Conservation (phyloP, 306 rosid species). For the Sicyos edulis region DNA sequence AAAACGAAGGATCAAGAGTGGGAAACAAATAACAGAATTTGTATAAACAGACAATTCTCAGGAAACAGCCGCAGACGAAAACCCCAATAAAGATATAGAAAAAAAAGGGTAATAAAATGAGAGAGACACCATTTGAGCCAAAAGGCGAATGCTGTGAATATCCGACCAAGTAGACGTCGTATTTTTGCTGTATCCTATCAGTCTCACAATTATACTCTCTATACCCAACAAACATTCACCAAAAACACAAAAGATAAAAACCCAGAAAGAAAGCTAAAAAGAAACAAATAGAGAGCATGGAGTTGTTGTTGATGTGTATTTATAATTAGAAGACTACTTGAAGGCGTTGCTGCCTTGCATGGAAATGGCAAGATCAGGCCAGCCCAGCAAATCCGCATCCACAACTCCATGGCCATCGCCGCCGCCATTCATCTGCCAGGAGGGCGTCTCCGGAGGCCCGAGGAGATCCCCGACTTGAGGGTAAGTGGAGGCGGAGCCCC, state of each 20-base stretch:
- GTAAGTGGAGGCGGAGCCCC: slow-evolving; percentile 19
- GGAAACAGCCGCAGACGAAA: too few relatives aligned
- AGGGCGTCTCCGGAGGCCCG: slow-evolving; percentile 19
- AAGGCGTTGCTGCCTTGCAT: slow-evolving; percentile 25
- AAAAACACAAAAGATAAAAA: neutral
- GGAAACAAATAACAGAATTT: too few relatives aligned
- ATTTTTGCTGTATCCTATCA: slow-evolving; percentile 11
- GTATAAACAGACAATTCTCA: too few relatives aligned
- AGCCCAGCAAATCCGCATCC: slow-evolving; percentile 30
- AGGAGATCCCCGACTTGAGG: slow-evolving; percentile 30
- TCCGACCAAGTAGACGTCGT: slow-evolving; percentile 6
- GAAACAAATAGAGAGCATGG: slow-evolving; percentile 15
- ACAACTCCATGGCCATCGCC: slow-evolving; percentile 20
- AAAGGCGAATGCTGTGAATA: slow-evolving; percentile 5
- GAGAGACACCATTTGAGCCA: neutral
- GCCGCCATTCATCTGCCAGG: slow-evolving; percentile 36
- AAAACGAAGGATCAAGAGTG: too few relatives aligned
- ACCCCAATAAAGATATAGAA: neutral
- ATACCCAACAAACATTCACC: slow-evolving; percentile 15
- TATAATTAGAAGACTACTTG: slow-evolving; percentile 24
- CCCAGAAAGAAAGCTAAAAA: neutral
- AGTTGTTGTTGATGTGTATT: too few relatives aligned
- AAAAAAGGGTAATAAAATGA: neutral
- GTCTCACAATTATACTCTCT: slow-evolving; percentile 16
- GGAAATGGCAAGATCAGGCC: slow-evolving; percentile 42